These are phyloP conservation scores for Curvularia hawaiiensis DNA, from an alignment of 2,329 filamentous ascomycete species.

Conservation along the genomic window DNA sequence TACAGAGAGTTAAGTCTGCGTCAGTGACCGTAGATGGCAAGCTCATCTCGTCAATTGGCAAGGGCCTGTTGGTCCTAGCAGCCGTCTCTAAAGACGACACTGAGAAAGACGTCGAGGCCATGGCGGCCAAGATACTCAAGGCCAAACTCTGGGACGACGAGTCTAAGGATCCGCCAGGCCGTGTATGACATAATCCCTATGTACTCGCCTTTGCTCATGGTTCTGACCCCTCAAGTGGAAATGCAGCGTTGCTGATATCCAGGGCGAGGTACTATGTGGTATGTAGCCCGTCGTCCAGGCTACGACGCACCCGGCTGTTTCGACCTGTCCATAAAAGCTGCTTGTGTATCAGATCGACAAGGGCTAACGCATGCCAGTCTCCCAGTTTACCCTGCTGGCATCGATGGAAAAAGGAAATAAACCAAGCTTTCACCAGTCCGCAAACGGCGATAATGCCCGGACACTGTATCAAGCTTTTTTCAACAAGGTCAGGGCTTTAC, in stretches of 20 bases:
- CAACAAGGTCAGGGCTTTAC: slow-evolving; percentile 72
- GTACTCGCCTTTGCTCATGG: neutral
- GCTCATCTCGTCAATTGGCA: slow-evolving; percentile 87
- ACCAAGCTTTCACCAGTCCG: slow-evolving; percentile 91
- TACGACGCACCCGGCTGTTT: neutral
- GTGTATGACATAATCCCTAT: slow-evolving; percentile 54
- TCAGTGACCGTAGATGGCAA: slow-evolving; percentile 94
- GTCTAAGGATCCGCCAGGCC: slow-evolving; percentile 59
- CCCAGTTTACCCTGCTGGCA: slow-evolving; percentile 93
- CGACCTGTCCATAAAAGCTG: neutral
- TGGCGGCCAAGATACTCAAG: slow-evolving; percentile 86
- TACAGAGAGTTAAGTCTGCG: slow-evolving; percentile 92
- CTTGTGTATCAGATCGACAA: neutral
- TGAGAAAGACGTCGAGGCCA: slow-evolving; percentile 80
- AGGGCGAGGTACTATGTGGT: slow-evolving; percentile 95
- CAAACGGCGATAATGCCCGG: slow-evolving; percentile 77
- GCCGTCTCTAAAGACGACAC: slow-evolving; percentile 91
- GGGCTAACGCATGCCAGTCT: slow-evolving; percentile 64
- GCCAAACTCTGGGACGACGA: slow-evolving; percentile 92
- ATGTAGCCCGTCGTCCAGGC: slow-evolving; percentile 38
- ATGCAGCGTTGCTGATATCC: slow-evolving; percentile 82
- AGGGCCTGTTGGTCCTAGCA: slow-evolving; percentile 87
- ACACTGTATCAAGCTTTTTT: slow-evolving; percentile 85
- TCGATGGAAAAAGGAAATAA: slow-evolving; percentile 96
- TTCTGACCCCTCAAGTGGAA: slow-evolving; percentile 72